phyloP scores from a whole-genome alignment of 106 monocot genomes.

The Dendrobium huoshanense region DNA sequence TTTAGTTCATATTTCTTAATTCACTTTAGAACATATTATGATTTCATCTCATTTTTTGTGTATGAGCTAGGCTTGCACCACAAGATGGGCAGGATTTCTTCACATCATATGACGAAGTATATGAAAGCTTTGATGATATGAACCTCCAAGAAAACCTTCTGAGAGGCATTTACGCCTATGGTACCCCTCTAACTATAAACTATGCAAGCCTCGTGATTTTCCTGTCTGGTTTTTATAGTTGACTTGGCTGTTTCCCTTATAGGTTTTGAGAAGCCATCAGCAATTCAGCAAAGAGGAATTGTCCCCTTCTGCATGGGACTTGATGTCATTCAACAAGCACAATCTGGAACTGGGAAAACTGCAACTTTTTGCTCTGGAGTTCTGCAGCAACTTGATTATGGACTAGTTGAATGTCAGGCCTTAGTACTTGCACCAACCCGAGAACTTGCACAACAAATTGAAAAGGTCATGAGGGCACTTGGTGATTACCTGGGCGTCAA shows the following conservation, averaged over 20 bases:
- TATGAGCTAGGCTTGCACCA: slow-evolving; percentile 8
- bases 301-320: slow-evolving; percentile 67
- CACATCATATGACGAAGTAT: slow-evolving; percentile 51
- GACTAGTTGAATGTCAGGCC: slow-evolving; percentile 49
- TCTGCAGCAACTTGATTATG: slow-evolving; percentile 57
- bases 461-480: slow-evolving; percentile 64
- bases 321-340: slow-evolving; percentile 71
- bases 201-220: neutral
- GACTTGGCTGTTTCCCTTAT: neutral
- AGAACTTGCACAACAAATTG: slow-evolving; percentile 62
- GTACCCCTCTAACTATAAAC: slow-evolving; percentile 7
- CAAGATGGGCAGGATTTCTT: slow-evolving; percentile 45
- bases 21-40: neutral
- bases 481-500: slow-evolving; percentile 66
- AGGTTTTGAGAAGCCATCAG: slow-evolving; percentile 72
- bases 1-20: neutral
- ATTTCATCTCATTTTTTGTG: neutral
- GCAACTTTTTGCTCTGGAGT: slow-evolving; percentile 73
- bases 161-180: slow-evolving; percentile 67
- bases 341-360: slow-evolving; percentile 67
- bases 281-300: slow-evolving; percentile 65
- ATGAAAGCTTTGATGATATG: slow-evolving; percentile 60
- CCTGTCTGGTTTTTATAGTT: neutral
- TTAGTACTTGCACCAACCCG: slow-evolving; percentile 67
- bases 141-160: slow-evolving; percentile 64